phyloP scores from a whole-genome alignment of 1,139 yeast genomes.

The Taphrina wiesneri region DNA sequence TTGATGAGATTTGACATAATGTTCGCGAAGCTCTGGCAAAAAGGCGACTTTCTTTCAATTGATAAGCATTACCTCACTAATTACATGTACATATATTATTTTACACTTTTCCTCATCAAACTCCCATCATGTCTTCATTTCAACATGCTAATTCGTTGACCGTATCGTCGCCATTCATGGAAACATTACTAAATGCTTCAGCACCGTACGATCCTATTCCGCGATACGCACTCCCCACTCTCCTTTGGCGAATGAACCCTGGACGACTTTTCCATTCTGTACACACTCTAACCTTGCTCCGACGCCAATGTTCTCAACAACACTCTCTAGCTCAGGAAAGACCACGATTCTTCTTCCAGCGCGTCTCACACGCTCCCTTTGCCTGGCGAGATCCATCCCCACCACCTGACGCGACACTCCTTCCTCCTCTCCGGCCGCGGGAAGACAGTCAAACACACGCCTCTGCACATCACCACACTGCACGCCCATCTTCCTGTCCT shows the following conservation, averaged over 20 bases:
- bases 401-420: neutral
- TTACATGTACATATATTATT: neutral
- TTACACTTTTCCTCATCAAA: neutral
- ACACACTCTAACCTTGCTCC: slow-evolving; percentile 19
- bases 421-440: neutral
- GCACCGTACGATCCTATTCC: no score
- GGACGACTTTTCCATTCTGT: slow-evolving; percentile 26
- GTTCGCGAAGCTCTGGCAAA: neutral
- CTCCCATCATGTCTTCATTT: neutral
- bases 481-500: slow-evolving; percentile 2
- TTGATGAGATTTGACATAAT: no score
- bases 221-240: slow-evolving; percentile 22
- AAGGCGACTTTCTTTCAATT: neutral
- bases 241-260: slow-evolving; percentile 27
- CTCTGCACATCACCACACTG: slow-evolving; percentile 12
- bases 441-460: neutral
- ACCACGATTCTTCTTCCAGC: slow-evolving; percentile 28
- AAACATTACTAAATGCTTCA: no score
- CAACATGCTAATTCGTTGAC: neutral
- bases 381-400: slow-evolving; percentile 7
- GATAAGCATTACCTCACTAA: neutral
- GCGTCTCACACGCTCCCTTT: slow-evolving; percentile 21
- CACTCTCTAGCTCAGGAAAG: slow-evolving; percentile 4
- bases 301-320: neutral
- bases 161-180: no score